Evolutionary conservation across 2,329 filamentous ascomycete species (phyloP).

Genomic region (Fusarium fracticaudum): DNA sequence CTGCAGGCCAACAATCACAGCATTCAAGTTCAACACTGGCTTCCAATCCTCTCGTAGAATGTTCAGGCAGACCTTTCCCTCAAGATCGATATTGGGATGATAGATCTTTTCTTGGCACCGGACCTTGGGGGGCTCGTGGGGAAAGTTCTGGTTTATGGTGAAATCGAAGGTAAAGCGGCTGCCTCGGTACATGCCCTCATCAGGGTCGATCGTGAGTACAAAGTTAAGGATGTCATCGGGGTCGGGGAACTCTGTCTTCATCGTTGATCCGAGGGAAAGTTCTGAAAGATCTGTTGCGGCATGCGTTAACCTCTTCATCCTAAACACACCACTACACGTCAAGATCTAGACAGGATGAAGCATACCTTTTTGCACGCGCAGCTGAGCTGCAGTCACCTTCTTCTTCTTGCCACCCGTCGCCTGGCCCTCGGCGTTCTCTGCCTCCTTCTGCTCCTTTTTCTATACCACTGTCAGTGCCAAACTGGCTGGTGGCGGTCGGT

Average conservation of each 20-base stretch:
- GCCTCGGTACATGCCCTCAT: conserved; percentile 88
- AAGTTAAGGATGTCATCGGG: conserved; percentile 89
- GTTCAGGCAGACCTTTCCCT: conserved; percentile 98
- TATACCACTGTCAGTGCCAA: conserved; percentile 53
- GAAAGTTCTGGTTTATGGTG: conserved; percentile 92
- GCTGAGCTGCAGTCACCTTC: conserved; percentile 96
- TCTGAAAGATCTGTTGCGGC: conserved; percentile 75
- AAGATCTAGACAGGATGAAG: not conserved
- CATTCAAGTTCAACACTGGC: conserved; percentile 95
- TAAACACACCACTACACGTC: not conserved
- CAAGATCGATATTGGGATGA: conserved; percentile 97
- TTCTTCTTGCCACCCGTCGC: conserved; percentile 87
- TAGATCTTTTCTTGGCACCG: conserved; percentile 98
- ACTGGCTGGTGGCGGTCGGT: not conserved
- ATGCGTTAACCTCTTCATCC: conserved; percentile 11
- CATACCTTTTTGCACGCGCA: conserved; percentile 93
- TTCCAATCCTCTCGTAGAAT: conserved; percentile 99
- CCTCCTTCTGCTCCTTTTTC: conserved; percentile 97
- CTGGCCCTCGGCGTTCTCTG: conserved; percentile 80
- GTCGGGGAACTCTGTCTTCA: conserved; percentile 84
- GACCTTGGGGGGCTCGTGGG: conserved; percentile 97
- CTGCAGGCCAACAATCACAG: conserved; percentile 93
- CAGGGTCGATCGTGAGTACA: conserved; percentile 81
- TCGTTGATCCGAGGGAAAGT: conserved; percentile 79
- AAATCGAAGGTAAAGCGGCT: conserved; percentile 92